Evolutionary conservation across 371 early-diverging fungal species (phyloP), one percentile per base, ranked within the genome.

Genomic region (Encephalitozoon intestinalis): DNA sequence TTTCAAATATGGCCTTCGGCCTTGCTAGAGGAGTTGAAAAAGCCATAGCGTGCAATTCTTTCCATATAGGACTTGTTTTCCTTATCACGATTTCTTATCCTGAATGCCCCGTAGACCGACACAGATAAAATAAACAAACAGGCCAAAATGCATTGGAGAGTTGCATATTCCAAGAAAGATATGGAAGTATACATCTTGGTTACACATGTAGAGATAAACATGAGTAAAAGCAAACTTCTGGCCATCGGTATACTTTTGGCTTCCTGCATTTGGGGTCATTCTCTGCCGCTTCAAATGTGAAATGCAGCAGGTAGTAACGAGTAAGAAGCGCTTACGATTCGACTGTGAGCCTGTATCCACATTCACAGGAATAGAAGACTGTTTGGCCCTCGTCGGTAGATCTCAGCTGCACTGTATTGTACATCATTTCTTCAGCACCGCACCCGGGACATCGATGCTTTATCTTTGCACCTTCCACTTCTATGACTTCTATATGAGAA

Each of bases 301-400:
- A 18, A 7, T 0, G 1, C 3, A 6, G 18, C 12, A 18, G n/a
- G 18, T 15, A 21, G 4, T 15, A 21, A 46, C 15, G 7, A 21
- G 7, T 15, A 46, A 21, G 2, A 49, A 12, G 18, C n/a, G n/a
- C 11, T 83, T 63, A 83, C 39, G 84, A 81, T 37, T 84, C 76
- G 11, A 84, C 69, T 50, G 79, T 84, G 12, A 41, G 53, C 75
- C 79, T 86, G 44, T 90, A 92, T 87, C 94, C 94, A 88, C 98
- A 98, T 83, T 94, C 92, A 86, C 98, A 98, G 80, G 89, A 89
- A 86, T 94, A 96, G 83, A 98, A 98, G 12, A 98, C 91, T 0
- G 98, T 98, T 86, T 96, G 96, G 46, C 98, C 98, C 90, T 98
- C 98, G 89, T 98, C 98, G 18, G 97, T 96, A 58, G 93, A 93